Base-by-base conservation (phyloP, 768 basidiomycete species). In the Auriscalpium microsporum region DNA sequence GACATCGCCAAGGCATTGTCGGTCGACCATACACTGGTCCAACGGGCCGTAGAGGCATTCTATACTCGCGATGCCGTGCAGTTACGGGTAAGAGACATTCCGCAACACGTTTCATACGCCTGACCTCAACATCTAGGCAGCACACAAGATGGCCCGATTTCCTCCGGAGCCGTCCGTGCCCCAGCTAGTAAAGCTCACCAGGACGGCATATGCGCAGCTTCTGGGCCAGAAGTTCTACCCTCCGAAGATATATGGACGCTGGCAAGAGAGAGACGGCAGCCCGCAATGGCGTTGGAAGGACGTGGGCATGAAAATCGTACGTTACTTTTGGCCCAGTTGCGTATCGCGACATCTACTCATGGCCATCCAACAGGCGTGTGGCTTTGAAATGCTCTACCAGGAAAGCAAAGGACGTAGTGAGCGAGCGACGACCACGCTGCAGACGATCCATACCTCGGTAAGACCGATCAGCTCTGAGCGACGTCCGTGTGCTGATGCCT, bases 331-430 rank as follows among this genome's bases (percentile, higher is more conserved):
- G 21, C 13, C 48, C 23, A n/a, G 36, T 19, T 45, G 14, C 19
- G 11, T 48, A 45, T 48, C 17, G 42, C 21, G 8, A 11, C 50
- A n/a, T 28, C 11, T n/a, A 28, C 17, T 13, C 14, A 50, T 61
- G n/a, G 56, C 34, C 33, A 4, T 48, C 33, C 50, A 46, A 8
- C 64, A 94, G 87, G 85, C 93, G 2, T 91, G 91, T 59, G 96
- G 96, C 1, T 97, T 97, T 58, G 96, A 99, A 73, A 99, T 98
- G 78, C 78, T 96, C 42, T 97, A 89, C 67, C 85, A 89, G 66
- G 93, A 93, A 66, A 86, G 81, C 56, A 86, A 87, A 68, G 73
- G 78, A 48, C 80, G 81, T 44, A 70, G 72, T 55, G 75, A 75
- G 42, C 65, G 60, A 10, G 59, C 71, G 17, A 72, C 67, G 49